phyloP scores from a whole-genome alignment of 2,329 filamentous ascomycete genomes.

The Pleurostoma richardsiae region DNA sequence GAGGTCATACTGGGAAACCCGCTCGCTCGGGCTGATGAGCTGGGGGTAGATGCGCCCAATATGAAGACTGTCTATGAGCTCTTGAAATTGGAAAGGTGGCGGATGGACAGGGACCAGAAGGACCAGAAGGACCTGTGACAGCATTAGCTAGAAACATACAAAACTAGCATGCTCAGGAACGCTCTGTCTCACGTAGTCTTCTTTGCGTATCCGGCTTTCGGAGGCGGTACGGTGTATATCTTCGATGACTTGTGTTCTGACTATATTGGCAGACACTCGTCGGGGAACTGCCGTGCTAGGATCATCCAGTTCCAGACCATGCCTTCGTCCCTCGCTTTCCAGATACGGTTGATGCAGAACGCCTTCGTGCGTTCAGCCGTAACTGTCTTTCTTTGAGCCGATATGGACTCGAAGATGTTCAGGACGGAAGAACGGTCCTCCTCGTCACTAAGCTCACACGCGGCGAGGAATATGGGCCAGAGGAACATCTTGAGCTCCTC shows the following conservation, averaged over 20 bases:
- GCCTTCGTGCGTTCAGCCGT: conserved; percentile 16
- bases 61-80: not conserved
- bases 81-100: not conserved
- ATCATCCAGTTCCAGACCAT: conserved; percentile 23
- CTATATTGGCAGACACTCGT: conserved; percentile 23
- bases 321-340: conserved; percentile 18
- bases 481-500: conserved; percentile 20
- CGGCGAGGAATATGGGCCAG: conserved; percentile 22
- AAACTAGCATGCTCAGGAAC: too few species aligned
- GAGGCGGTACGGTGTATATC: not conserved
- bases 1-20: not conserved
- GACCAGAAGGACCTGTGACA: too few species aligned
- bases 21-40: not conserved
- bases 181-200: too few species aligned
- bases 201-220: not conserved
- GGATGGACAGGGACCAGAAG: not conserved
- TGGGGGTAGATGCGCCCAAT: not conserved
- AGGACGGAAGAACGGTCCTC: conserved; percentile 15
- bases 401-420: conserved; percentile 18
- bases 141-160: too few species aligned
- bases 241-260: not conserved
- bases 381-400: conserved; percentile 15
- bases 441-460: conserved; percentile 16
- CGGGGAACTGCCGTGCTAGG: conserved; percentile 16
- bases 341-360: conserved; percentile 20